Evolutionary conservation across 768 basidiomycete genomes (phyloP).

Genomic region (Polyporus arcularius): DNA sequence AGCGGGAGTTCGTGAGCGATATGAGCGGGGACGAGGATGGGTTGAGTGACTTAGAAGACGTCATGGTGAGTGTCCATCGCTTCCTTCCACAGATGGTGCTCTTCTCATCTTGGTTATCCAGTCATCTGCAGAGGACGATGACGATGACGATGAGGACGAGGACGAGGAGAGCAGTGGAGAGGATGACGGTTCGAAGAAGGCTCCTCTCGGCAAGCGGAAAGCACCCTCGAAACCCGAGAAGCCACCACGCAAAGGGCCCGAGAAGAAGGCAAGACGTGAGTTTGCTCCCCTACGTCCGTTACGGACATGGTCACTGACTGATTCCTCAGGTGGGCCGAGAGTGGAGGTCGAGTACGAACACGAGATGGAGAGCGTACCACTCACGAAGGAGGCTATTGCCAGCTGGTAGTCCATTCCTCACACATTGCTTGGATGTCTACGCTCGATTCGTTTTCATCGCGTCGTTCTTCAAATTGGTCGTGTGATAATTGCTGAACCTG

Average conservation of each 20-base stretch:
- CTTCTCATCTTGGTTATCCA: neutral
- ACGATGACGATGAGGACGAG: constrained; percentile 45
- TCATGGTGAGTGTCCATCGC: constrained; percentile 47
- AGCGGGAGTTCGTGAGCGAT: constrained; percentile 80
- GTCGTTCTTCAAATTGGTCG: neutral
- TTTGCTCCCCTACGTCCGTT: constrained; percentile 12
- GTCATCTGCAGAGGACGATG: constrained; percentile 31
- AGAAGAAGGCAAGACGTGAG: constrained; percentile 64
- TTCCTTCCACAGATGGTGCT: neutral
- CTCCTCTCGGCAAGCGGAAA: constrained; percentile 71
- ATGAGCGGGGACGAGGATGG: constrained; percentile 65
- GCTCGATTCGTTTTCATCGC: neutral
- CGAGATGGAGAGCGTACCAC: constrained; percentile 64
- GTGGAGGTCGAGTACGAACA: constrained; percentile 98
- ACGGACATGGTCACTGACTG: neutral
- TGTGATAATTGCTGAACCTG: neutral
- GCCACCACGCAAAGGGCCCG: constrained; percentile 52
- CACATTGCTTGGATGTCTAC: neutral
- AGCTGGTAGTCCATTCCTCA: constrained; percentile 25
- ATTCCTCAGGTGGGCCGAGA: constrained; percentile 61
- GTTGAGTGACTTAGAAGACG: constrained; percentile 71
- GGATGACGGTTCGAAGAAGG: constrained; percentile 40
- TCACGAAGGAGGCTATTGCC: constrained; percentile 30
- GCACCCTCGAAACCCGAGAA: constrained; percentile 42
- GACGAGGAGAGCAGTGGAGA: constrained; percentile 42